Evolutionary conservation across 345 rosid species (phyloP).

Genomic region (Salix udensis): DNA sequence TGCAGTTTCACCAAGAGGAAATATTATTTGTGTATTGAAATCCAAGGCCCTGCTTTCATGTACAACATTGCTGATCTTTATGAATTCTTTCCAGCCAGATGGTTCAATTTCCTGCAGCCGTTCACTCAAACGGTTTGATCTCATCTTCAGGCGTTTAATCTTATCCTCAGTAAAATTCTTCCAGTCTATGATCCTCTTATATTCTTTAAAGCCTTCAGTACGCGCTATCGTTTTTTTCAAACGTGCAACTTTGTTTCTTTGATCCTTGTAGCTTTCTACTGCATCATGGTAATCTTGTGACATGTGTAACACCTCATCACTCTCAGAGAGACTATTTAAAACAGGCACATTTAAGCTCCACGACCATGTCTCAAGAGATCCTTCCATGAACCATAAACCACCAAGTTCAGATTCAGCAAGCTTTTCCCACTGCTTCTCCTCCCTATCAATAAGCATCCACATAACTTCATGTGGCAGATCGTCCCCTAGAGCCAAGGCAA

Average conservation of each 20-base stretch:
- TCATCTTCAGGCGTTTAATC: conserved; percentile 64
- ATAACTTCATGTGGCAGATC: conserved; percentile 75
- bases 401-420: conserved; percentile 72
- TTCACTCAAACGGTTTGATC: conserved; percentile 62
- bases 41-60: conserved; percentile 83
- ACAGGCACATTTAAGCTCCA: conserved; percentile 97
- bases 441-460: conserved; percentile 55
- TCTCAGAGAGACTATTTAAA: conserved; percentile 71
- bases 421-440: conserved; percentile 71
- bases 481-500: conserved; percentile 56
- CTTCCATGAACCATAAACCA: conserved; percentile 75
- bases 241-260: conserved; percentile 68
- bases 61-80: conserved; percentile 75
- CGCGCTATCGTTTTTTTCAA: conserved; percentile 80
- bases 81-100: conserved; percentile 95
- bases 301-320: conserved; percentile 54
- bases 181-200: conserved; percentile 63
- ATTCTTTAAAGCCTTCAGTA: conserved; percentile 76
- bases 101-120: conserved; percentile 85
- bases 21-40: conserved; percentile 65
- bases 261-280: conserved; percentile 57
- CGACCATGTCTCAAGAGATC: conserved; percentile 93
- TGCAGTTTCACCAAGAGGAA: conserved; percentile 91
- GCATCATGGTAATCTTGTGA: conserved; percentile 61
- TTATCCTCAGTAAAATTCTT: conserved; percentile 64